phyloP scores from a whole-genome alignment of 345 rosid species.

The Ceriops zippeliana region DNA sequence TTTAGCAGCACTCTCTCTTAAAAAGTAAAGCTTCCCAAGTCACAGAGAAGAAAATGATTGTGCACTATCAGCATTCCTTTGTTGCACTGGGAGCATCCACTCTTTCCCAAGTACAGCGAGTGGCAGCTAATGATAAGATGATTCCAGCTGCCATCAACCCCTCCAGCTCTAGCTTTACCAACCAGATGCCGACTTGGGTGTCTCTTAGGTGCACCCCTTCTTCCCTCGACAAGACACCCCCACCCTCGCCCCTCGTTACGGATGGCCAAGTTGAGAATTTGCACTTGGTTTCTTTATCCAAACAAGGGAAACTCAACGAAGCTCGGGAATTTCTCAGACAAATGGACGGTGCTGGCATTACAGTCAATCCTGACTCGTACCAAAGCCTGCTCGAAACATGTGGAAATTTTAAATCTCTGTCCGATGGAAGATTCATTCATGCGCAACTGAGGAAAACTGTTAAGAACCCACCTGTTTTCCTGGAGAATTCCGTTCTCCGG shows the following conservation, averaged over 20 bases:
- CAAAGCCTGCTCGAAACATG: constrained; percentile 49
- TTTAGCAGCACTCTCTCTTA: no score
- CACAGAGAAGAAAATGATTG: no score
- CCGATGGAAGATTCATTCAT: constrained; percentile 49
- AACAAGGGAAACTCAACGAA: constrained; percentile 53
- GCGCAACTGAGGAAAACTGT: constrained; percentile 25
- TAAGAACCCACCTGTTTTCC: constrained; percentile 35
- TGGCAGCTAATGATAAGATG: background rate
- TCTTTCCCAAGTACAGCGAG: constrained; percentile 8
- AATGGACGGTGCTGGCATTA: constrained; percentile 51
- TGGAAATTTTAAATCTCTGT: constrained; percentile 33
- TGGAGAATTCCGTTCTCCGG: constrained; percentile 38
- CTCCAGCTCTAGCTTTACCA: constrained; percentile 28
- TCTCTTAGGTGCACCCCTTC: constrained; percentile 44
- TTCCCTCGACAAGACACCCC: constrained; percentile 12
- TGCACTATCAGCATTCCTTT: background rate
- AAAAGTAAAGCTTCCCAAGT: no score
- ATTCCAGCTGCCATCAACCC: background rate
- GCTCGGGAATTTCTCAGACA: constrained; percentile 52
- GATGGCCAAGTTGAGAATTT: constrained; percentile 54
- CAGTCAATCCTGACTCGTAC: constrained; percentile 38
- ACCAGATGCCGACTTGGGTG: constrained; percentile 51
- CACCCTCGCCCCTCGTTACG: constrained; percentile 16
- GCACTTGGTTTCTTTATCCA: constrained; percentile 52
- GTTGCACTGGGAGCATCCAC: constrained; percentile 12